Percentiles rank a stretch among this genome's conserved stretches.
These are phyloP conservation scores for Phytophthora podocarpi DNA, from an alignment of 352 stramenopile species.

Conservation along the genomic window DNA sequence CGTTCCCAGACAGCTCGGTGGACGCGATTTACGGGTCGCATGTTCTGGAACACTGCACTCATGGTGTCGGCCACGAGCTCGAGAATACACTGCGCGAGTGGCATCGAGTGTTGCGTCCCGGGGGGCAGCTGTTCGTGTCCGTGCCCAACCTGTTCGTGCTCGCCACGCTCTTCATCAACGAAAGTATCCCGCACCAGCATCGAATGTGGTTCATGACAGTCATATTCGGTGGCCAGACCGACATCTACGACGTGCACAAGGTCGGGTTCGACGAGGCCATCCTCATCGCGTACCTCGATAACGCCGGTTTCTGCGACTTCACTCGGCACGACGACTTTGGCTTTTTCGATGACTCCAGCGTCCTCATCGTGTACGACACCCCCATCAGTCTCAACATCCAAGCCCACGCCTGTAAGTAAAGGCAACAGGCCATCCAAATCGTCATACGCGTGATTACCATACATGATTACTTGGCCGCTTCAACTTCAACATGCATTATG, in stretches of 20 bases:
- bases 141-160: slow-evolving; percentile 73
- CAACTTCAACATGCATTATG: slow-evolving; percentile 12
- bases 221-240: slow-evolving; percentile 74
- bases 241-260: slow-evolving; percentile 79
- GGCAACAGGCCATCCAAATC: no score
- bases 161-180: slow-evolving; percentile 62
- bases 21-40: slow-evolving; percentile 75
- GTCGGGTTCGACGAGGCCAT: slow-evolving; percentile 73
- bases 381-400: slow-evolving; percentile 74
- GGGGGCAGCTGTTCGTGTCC: slow-evolving; percentile 58
- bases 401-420: slow-evolving; percentile 28
- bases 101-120: slow-evolving; percentile 66
- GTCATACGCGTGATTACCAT: neutral
- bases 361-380: slow-evolving; percentile 39
- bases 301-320: slow-evolving; percentile 66
- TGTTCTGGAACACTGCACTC: slow-evolving; percentile 75
- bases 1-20: slow-evolving; percentile 65
- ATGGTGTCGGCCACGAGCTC: slow-evolving; percentile 58
- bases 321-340: slow-evolving; percentile 50
- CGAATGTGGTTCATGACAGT: slow-evolving; percentile 71
- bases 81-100: slow-evolving; percentile 66
- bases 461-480: slow-evolving; percentile 4
- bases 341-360: slow-evolving; percentile 64
- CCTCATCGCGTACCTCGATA: slow-evolving; percentile 43
- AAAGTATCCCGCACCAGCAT: slow-evolving; percentile 55